phyloP scores from a whole-genome alignment of 495 filamentous ascomycete species.

The Pseudoneurospora amorphoporcata region DNA sequence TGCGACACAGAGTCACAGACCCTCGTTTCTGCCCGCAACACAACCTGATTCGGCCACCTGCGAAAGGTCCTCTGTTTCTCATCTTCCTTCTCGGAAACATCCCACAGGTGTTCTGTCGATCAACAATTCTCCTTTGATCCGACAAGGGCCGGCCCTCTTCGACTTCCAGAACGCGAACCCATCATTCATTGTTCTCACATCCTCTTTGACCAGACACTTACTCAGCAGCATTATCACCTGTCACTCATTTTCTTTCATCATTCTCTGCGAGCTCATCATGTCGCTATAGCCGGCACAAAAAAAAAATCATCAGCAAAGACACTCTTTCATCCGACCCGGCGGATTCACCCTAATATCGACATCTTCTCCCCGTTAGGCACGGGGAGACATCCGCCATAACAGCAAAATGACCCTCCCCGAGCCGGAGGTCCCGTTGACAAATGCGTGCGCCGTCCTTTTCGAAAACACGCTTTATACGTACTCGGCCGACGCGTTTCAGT shows the following conservation, averaged over 20 bases:
- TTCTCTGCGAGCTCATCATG: conserved; percentile 12
- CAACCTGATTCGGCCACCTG: neutral
- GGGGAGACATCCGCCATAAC: conserved; percentile 1
- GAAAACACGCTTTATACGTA: conserved; percentile 82
- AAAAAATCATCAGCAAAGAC: neutral
- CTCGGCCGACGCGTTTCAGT: conserved; percentile 63
- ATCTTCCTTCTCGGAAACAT: conserved; percentile 14
- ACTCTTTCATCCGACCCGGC: neutral
- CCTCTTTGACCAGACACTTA: neutral
- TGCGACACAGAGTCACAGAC: conserved; percentile 21
- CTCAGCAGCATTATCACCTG: conserved; percentile 1
- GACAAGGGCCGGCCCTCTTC: conserved; percentile 22
- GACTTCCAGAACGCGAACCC: conserved; percentile 8
- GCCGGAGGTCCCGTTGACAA: conserved; percentile 54
- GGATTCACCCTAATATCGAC: neutral
- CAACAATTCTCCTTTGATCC: conserved; percentile 5
- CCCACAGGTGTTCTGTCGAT: conserved; percentile 20
- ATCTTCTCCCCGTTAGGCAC: conserved; percentile 4
- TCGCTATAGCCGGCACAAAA: conserved; percentile 10
- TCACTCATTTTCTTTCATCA: neutral
- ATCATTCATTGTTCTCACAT: neutral
- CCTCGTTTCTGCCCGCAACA: neutral
- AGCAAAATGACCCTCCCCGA: conserved; percentile 50
- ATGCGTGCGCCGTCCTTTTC: conserved; percentile 74
- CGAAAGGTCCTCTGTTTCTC: conserved; percentile 8